Evolutionary conservation across 2,329 filamentous ascomycete genomes (phyloP).

Genomic region (Sclerotinia nivalis): DNA sequence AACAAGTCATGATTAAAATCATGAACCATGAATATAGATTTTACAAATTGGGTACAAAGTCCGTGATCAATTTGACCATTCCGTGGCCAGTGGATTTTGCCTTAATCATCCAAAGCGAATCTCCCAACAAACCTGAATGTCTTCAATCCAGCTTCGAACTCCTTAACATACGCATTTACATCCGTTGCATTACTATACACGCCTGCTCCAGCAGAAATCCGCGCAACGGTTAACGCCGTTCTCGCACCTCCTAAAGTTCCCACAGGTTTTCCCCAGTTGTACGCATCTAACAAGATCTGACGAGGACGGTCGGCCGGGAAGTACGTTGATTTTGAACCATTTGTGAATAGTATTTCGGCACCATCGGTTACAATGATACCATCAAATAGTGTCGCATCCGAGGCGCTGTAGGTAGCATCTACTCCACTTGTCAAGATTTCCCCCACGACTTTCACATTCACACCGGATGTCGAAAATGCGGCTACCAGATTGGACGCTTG

Average conservation of each 20-base stretch:
- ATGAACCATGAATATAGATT: background rate
- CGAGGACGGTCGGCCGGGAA: constrained; percentile 64
- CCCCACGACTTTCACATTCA: constrained; percentile 60
- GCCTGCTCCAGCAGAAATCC: background rate
- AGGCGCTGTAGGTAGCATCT: constrained; percentile 63
- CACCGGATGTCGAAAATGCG: constrained; percentile 51
- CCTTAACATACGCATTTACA: constrained; percentile 42
- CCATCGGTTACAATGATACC: constrained; percentile 61
- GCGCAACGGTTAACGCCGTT: background rate
- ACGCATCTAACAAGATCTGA: constrained; percentile 63
- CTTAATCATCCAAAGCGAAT: constrained; percentile 55
- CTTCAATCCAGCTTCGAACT: constrained; percentile 59
- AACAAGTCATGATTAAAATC: background rate
- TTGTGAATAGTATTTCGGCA: constrained; percentile 53
- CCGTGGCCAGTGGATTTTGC: background rate
- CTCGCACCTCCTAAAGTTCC: constrained; percentile 38
- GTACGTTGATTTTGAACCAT: constrained; percentile 50
- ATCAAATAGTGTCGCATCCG: constrained; percentile 64
- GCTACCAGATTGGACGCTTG: constrained; percentile 54
- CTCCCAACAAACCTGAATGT: constrained; percentile 67
- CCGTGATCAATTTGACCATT: background rate
- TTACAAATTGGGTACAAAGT: background rate
- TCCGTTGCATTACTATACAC: constrained; percentile 10
- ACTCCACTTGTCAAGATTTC: constrained; percentile 57
- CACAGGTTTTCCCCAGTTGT: constrained; percentile 70